phyloP scores from a whole-genome alignment of 2,329 filamentous ascomycete species.

The Apiospora saccharicola region DNA sequence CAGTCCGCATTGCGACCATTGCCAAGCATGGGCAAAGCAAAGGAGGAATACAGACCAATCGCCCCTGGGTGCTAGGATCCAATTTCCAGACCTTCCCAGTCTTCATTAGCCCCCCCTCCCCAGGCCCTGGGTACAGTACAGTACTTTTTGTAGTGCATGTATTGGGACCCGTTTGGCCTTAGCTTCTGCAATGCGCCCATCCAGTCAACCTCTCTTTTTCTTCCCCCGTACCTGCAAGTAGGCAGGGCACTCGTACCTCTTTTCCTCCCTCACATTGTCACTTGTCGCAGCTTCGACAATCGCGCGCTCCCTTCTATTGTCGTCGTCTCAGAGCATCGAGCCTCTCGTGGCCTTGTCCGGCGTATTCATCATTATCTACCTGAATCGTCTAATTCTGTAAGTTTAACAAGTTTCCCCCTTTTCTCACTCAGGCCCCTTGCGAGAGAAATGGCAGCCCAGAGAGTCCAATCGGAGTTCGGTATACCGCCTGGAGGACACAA shows the following conservation, averaged over 20 bases:
- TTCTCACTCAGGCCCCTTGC: neutral
- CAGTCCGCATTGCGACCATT: constrained; percentile 13
- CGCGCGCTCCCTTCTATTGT: constrained; percentile 22
- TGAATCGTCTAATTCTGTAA: constrained; percentile 20
- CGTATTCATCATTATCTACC: neutral
- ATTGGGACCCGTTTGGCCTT: neutral
- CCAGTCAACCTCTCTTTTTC: constrained; percentile 20
- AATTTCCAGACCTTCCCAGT: constrained; percentile 20
- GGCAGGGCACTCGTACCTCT: constrained; percentile 17
- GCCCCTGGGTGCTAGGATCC: constrained; percentile 17
- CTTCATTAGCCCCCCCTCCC: constrained; percentile 10
- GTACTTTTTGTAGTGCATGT: constrained; percentile 3
- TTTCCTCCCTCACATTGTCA: constrained; percentile 21
- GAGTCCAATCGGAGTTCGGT: constrained; percentile 11
- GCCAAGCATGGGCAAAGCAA: neutral
- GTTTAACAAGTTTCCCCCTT: neutral
- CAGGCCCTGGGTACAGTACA: neutral
- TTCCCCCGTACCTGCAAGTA: constrained; percentile 6
- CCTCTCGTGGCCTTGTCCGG: constrained; percentile 20
- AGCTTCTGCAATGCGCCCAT: constrained; percentile 16
- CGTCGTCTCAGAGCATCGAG: constrained; percentile 21
- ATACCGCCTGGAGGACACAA: constrained; percentile 20
- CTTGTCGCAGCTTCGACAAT: constrained; percentile 21
- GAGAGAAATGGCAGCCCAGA: neutral
- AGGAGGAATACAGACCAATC: neutral